These are phyloP conservation scores for Mucor sp. DNA, from an alignment of 371 early-diverging fungal species.

Conservation along the genomic window DNA sequence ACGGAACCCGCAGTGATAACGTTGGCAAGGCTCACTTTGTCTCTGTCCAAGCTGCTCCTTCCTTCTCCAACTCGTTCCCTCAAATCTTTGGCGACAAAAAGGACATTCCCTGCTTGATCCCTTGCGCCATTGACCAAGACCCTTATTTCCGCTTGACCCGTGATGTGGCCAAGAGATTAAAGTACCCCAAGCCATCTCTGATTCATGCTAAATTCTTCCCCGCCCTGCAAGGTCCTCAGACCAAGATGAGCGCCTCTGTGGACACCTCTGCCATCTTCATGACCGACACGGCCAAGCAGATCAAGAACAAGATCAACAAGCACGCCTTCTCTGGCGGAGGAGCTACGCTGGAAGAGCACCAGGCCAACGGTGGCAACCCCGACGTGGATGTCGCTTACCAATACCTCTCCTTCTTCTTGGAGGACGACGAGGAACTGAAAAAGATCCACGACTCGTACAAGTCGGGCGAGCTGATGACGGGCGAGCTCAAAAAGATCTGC, in stretches of 20 bases:
- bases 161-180: conserved; percentile 94
- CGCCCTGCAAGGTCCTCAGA: conserved; percentile 94
- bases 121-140: conserved; percentile 99
- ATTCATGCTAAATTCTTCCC: conserved; percentile 98
- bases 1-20: conserved; percentile 65
- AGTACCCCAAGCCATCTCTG: conserved; percentile 96
- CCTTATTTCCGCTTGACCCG: conserved; percentile 99
- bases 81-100: conserved; percentile 91
- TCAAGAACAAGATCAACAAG: conserved; percentile 97
- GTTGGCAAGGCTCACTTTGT: conserved; percentile 94
- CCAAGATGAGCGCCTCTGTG: conserved; percentile 98
- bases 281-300: conserved; percentile 91
- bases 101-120: conserved; percentile 97
- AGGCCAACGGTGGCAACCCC: conserved; percentile 91
- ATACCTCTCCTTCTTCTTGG: conserved; percentile 96
- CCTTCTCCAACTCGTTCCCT: conserved; percentile 95
- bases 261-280: conserved; percentile 95
- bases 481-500: conserved; percentile 94
- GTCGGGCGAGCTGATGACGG: conserved; percentile 89
- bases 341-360: conserved; percentile 93
- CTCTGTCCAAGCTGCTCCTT: conserved; percentile 92
- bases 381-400: conserved; percentile 98
- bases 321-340: conserved; percentile 98
- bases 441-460: conserved; percentile 77
- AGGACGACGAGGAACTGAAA: conserved; percentile 94